Evolutionary conservation across 1,284 basidiomycete genomes (phyloP), one percentile per base, ranked within the genome.

Genomic region (Moniliophthora roreri): DNA sequence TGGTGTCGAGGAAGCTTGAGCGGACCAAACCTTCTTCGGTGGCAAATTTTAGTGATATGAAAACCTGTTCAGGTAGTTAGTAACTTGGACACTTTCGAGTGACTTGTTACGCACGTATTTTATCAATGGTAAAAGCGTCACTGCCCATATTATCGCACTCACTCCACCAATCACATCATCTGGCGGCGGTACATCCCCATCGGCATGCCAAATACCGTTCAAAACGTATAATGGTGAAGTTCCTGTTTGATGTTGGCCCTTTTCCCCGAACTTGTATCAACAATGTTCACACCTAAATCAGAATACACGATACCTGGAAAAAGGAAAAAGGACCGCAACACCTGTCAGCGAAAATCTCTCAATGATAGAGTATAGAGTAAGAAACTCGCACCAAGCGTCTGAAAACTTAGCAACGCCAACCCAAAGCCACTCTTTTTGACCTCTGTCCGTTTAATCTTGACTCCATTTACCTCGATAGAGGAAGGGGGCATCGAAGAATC

Each of bases 151-250:
- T 54, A 87, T 85, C 23, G 82, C 82, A 56, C 76, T 79, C 26
- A 84, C 58, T 4, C 77, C 79, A 1, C 85, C 84, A 53, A 87
- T 77, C 15, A 86, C 66, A 61, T 87, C 84, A 58, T 87, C 84
- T 51, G 69, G 59, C 0, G 76, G 67, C 0, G 85, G 85, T 0
- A 71, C 63, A 15, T 70, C 67, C 0, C 76, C 78, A 13, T 58
- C 50, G 0, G 78, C 40, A 4, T 80, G 74, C 79, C 83, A 87
- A 13, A 87, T 79, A 15, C 82, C 82, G 60, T 85, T 86, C 28
- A 89, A 62, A 1, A 82, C 79, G 62, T 86, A 86, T 11, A 87
- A 67, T 1, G 85, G 83, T 0, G 80, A 83, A 0, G 83, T 85
- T 13, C 81, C 59, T 58, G 40, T 34, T 47, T 15, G 6, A 35